Conservation (phyloP, 2,329 filamentous ascomycete genomes). For the Thelonectria rubi region DNA sequence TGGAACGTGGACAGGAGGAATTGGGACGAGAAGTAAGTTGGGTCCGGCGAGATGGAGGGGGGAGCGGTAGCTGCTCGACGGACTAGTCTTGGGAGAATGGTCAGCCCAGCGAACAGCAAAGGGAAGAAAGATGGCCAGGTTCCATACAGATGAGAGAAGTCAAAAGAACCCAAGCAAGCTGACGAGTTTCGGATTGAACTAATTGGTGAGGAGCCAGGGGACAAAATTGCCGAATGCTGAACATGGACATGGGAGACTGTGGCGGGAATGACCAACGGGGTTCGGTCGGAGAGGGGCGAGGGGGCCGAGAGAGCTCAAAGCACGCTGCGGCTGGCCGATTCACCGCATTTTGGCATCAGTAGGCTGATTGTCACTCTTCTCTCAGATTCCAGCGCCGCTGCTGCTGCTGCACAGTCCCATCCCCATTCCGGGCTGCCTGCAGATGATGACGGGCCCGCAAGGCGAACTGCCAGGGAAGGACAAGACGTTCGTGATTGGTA, state of each 20-base stretch:
- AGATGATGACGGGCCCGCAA: slow-evolving; percentile 33
- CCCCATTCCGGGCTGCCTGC: slow-evolving; percentile 40
- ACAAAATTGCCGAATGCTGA: slow-evolving; percentile 32
- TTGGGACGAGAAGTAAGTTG: slow-evolving; percentile 30
- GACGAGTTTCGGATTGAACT: slow-evolving; percentile 30
- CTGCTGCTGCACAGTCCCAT: slow-evolving; percentile 29
- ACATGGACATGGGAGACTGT: slow-evolving; percentile 24
- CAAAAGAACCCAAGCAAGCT: slow-evolving; percentile 23
- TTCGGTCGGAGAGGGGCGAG: slow-evolving; percentile 22
- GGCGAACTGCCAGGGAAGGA: slow-evolving; percentile 33
- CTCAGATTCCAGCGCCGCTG: slow-evolving; percentile 29
- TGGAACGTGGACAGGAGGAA: slow-evolving; percentile 37
- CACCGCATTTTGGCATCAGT: slow-evolving; percentile 44
- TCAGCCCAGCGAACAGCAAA: slow-evolving; percentile 36
- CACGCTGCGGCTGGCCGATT: slow-evolving; percentile 32
- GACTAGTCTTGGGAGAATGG: slow-evolving; percentile 14
- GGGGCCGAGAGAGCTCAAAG: slow-evolving; percentile 27
- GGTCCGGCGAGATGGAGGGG: slow-evolving; percentile 26
- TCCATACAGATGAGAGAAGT: slow-evolving; percentile 13
- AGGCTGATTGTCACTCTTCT: slow-evolving; percentile 20
- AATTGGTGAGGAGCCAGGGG: slow-evolving; percentile 32
- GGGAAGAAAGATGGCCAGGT: slow-evolving; percentile 29
- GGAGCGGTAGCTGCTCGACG: slow-evolving; percentile 8
- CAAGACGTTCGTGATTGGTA: slow-evolving; percentile 27
- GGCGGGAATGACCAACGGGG: slow-evolving; percentile 26